Evolutionary conservation across 352 stramenopile species (phyloP).

Genomic region (Phytopythium aichiense): DNA sequence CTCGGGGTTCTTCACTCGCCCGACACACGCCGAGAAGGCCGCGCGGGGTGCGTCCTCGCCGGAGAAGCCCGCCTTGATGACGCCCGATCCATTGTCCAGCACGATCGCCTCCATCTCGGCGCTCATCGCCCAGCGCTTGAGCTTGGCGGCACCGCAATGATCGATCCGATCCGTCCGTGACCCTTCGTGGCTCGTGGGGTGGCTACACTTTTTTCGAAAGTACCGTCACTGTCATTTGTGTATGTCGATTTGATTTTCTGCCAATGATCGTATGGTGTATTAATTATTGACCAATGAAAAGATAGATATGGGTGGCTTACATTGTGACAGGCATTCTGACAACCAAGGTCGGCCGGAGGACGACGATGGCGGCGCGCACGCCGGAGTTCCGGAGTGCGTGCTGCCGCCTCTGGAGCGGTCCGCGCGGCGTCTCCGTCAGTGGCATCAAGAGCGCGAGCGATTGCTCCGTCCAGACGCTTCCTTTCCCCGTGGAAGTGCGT

Average conservation of each 20-base stretch:
- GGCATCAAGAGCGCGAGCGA: constrained; percentile 17
- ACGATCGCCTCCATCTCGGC: constrained; percentile 70
- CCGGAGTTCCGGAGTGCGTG: constrained; percentile 26
- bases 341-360: background rate
- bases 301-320: background rate
- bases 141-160: background rate
- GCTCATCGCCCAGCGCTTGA: background rate
- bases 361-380: background rate
- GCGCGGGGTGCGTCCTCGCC: constrained; percentile 80
- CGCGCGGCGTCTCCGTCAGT: constrained; percentile 18
- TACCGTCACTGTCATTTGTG: background rate
- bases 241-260: constrained; percentile 3
- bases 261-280: constrained; percentile 5
- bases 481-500: constrained; percentile 13
- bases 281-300: constrained; percentile 17
- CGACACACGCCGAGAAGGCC: constrained; percentile 64
- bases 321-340: background rate
- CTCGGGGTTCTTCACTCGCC: constrained; percentile 76
- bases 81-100: constrained; percentile 83
- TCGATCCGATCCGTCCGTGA: constrained; percentile 7
- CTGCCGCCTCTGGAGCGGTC: constrained; percentile 45
- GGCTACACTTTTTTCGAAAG: constrained; percentile 3
- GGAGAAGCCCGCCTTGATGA: constrained; percentile 78
- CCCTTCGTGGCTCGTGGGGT: constrained; percentile 18
- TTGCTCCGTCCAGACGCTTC: constrained; percentile 22